phyloP scores from a whole-genome alignment of 1,284 basidiomycete species.

The Trichosporon asahii region DNA sequence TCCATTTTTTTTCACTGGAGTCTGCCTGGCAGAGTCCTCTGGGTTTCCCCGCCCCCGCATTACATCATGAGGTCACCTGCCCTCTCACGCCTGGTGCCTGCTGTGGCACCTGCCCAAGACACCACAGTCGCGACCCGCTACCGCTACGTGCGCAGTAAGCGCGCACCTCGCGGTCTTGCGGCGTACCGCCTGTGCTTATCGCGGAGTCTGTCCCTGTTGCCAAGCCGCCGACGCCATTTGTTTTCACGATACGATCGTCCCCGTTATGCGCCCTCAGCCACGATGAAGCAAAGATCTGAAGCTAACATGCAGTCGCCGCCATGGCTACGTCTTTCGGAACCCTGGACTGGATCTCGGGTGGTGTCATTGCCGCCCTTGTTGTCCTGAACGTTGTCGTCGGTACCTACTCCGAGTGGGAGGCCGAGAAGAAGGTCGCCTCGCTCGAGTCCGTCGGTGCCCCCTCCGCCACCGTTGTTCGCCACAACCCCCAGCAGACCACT shows the following conservation, averaged over 20 bases:
- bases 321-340: constrained; percentile 64
- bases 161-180: neutral
- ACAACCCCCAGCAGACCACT: constrained; percentile 22
- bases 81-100: neutral
- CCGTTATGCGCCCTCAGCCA: neutral
- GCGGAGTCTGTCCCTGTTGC: neutral
- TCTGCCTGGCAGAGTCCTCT: neutral
- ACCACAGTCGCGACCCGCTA: too few species aligned
- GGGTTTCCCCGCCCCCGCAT: neutral
- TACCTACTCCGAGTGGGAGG: constrained; percentile 52
- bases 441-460: constrained; percentile 57
- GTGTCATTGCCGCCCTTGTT: constrained; percentile 64
- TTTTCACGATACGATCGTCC: neutral
- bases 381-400: constrained; percentile 57
- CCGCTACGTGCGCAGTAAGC: neutral
- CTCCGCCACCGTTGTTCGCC: constrained; percentile 61
- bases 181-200: neutral
- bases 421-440: constrained; percentile 54
- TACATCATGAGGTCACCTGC: neutral
- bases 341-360: constrained; percentile 64
- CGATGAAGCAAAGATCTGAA: constrained; percentile 1
- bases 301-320: constrained; percentile 54
- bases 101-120: too few species aligned
- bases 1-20: neutral
- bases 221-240: neutral